These are phyloP conservation scores for Arthroderma uncinatum DNA, from an alignment of 2,329 filamentous ascomycete species.

Conservation along the genomic window DNA sequence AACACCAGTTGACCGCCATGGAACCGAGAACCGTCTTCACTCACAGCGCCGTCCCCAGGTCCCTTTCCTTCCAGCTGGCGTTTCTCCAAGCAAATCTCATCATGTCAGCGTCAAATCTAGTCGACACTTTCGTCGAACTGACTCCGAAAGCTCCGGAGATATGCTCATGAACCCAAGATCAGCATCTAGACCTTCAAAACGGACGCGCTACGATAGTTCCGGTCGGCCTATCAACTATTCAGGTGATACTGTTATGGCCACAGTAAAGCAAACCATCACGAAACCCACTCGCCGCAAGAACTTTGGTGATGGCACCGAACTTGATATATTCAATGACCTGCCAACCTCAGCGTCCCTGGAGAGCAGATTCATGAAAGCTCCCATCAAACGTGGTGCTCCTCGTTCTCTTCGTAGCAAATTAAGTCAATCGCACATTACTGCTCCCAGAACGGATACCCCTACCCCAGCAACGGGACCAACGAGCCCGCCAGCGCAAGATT, in stretches of 20 bases:
- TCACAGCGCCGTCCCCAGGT: conserved; percentile 48
- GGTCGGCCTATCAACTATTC: conserved; percentile 34
- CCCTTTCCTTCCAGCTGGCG: conserved; percentile 71
- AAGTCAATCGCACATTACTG: conserved; percentile 31
- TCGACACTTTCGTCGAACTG: conserved; percentile 64
- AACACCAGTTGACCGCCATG: conserved; percentile 55
- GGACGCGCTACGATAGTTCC: conserved; percentile 40
- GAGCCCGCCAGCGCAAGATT: conserved; percentile 41
- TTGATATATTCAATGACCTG: conserved; percentile 89
- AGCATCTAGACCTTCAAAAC: conserved; percentile 30
- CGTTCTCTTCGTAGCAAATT: conserved; percentile 48
- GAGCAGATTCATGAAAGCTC: conserved; percentile 70
- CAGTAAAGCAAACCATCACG: conserved; percentile 58
- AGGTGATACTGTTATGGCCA: conserved; percentile 42
- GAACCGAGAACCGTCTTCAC: conserved; percentile 28
- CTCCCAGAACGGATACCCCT: conserved; percentile 30
- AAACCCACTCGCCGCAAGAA: conserved; percentile 58
- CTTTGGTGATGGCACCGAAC: conserved; percentile 85
- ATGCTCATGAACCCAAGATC: conserved; percentile 35
- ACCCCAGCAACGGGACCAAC: conserved; percentile 48
- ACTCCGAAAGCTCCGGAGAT: conserved; percentile 59
- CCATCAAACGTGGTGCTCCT: conserved; percentile 55
- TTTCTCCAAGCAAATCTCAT: conserved; percentile 62
- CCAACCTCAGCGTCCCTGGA: conserved; percentile 77
- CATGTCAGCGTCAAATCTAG: conserved; percentile 62